These are phyloP conservation scores for Penicillium nucicola DNA, from an alignment of 495 filamentous ascomycete species.

Conservation along the genomic window DNA sequence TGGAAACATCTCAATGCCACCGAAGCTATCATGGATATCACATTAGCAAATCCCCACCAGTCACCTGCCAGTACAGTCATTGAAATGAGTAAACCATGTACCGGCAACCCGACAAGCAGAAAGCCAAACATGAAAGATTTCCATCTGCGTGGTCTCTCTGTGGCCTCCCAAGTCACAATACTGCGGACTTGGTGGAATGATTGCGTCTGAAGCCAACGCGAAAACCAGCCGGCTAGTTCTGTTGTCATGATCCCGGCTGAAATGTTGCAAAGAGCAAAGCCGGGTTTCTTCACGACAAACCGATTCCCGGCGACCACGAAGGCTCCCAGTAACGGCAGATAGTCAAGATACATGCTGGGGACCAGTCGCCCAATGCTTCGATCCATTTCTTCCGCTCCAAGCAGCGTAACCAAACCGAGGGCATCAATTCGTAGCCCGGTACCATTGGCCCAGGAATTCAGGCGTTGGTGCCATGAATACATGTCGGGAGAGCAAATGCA, in stretches of 20 bases:
- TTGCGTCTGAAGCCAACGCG: conserved; percentile 12
- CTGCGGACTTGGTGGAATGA: conserved; percentile 8
- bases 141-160: conserved; percentile 1
- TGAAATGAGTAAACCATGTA: conserved; percentile 3
- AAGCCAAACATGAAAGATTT: conserved; percentile 1
- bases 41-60: conserved; percentile 16
- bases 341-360: conserved; percentile 9
- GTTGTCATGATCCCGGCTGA: conserved; percentile 10
- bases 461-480: conserved; percentile 9
- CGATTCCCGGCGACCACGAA: conserved; percentile 8
- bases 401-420: conserved; percentile 14
- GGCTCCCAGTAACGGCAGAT: conserved; percentile 11
- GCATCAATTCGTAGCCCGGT: conserved; percentile 12
- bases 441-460: conserved; percentile 7
- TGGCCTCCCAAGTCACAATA: conserved; percentile 4
- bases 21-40: conserved; percentile 10
- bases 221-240: conserved; percentile 16
- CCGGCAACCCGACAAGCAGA: not conserved
- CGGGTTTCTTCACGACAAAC: conserved; percentile 7
- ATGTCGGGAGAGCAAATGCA: not conserved
- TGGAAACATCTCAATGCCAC: conserved; percentile 6
- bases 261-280: conserved; percentile 12
- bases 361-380: conserved; percentile 9
- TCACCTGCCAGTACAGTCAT: conserved; percentile 7
- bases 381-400: conserved; percentile 12